Evolutionary conservation across 768 basidiomycete genomes (phyloP).

Genomic region (Psilocybe cyanescens): DNA sequence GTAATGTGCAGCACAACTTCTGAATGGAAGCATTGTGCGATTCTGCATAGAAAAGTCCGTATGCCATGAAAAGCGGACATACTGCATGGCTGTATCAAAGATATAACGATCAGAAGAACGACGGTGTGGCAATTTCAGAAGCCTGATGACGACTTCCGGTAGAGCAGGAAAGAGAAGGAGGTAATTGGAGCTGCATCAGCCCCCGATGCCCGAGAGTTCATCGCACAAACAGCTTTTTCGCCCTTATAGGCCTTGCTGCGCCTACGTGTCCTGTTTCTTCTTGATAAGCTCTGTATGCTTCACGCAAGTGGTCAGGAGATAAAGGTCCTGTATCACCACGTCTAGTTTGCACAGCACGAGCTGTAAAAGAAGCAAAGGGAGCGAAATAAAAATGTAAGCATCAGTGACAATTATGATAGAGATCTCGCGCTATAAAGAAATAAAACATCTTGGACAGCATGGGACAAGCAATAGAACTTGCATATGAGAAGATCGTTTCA

Average conservation of each 20-base stretch:
- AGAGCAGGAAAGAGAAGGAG: background rate
- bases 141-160: background rate
- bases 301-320: slow-evolving; percentile 87
- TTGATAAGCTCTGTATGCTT: slow-evolving; percentile 86
- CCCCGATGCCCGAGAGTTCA: slow-evolving; percentile 28
- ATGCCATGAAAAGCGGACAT: no score
- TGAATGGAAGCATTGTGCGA: no score
- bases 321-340: slow-evolving; percentile 78
- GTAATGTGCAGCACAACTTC: no score
- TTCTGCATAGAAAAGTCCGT: no score
- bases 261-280: slow-evolving; percentile 82
- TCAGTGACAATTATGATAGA: background rate
- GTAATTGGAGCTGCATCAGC: background rate
- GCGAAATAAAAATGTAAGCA: background rate
- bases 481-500: background rate
- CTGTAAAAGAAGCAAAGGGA: slow-evolving; percentile 37
- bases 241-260: slow-evolving; percentile 68
- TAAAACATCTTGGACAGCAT: no score
- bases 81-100: no score
- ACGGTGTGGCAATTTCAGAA: no score
- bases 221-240: slow-evolving; percentile 76
- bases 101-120: background rate
- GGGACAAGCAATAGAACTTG: background rate
- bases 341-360: slow-evolving; percentile 74
- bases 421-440: no score